A percentile compares a stretch with the other conserved stretches of the same genome.
phyloP scores from a whole-genome alignment of 1,284 basidiomycete species.

The Austroboletus novae-zelandiae region DNA sequence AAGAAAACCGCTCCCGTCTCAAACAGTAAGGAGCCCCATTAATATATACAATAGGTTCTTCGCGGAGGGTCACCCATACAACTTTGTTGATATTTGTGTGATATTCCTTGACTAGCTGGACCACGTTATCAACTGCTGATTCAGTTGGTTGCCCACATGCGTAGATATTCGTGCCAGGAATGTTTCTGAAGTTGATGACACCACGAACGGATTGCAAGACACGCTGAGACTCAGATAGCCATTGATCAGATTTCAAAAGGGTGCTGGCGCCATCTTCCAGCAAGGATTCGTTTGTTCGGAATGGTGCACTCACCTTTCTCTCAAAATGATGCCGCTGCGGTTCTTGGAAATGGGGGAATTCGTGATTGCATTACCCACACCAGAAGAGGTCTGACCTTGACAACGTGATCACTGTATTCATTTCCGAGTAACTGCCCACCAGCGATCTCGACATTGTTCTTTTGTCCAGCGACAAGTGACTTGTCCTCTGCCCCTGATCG shows the following conservation, averaged over 20 bases:
- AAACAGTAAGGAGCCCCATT: slow-evolving; percentile 84
- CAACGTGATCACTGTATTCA: slow-evolving; percentile 91
- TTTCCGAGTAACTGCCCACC: slow-evolving; percentile 89
- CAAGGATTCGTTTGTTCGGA: background rate
- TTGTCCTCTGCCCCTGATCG: slow-evolving; percentile 58
- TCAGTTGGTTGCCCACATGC: slow-evolving; percentile 92
- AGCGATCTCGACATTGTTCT: slow-evolving; percentile 74
- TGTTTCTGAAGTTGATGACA: slow-evolving; percentile 91
- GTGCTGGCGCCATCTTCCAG: slow-evolving; percentile 48
- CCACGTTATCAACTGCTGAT: slow-evolving; percentile 85
- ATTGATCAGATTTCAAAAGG: slow-evolving; percentile 88
- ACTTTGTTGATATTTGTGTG: slow-evolving; percentile 65
- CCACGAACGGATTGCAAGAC: slow-evolving; percentile 78
- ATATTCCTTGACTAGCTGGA: slow-evolving; percentile 62
- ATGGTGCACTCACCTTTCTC: slow-evolving; percentile 65
- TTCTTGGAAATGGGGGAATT: slow-evolving; percentile 46
- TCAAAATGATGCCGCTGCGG: slow-evolving; percentile 89
- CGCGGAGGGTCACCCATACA: slow-evolving; percentile 91
- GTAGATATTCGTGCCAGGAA: slow-evolving; percentile 83
- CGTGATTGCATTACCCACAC: background rate
- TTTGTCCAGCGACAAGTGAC: slow-evolving; percentile 58
- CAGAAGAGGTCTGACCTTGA: slow-evolving; percentile 55
- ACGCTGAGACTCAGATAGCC: slow-evolving; percentile 70
- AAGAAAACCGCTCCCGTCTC: slow-evolving; percentile 74
- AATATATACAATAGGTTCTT: slow-evolving; percentile 94